Evolutionary conservation across 768 basidiomycete genomes (phyloP).

Genomic region (Butyriboletus loyo): DNA sequence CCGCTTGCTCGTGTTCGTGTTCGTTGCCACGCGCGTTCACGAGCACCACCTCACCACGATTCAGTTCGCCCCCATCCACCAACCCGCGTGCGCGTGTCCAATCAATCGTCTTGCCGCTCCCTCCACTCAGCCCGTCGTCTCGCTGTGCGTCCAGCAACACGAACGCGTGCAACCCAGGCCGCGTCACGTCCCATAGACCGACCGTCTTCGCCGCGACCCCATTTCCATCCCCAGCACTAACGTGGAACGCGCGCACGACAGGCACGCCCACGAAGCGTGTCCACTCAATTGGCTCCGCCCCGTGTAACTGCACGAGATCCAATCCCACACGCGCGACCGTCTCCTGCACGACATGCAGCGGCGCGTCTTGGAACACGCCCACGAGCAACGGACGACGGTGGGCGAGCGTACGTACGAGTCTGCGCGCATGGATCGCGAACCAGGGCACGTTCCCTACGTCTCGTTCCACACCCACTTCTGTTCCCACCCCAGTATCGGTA

Average conservation of each 20-base stretch:
- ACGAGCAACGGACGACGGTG: slow-evolving; percentile 74
- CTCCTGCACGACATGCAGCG: slow-evolving; percentile 66
- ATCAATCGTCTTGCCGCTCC: slow-evolving; percentile 78
- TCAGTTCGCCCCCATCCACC: slow-evolving; percentile 63
- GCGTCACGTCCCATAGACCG: slow-evolving; percentile 58
- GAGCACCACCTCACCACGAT: not conserved
- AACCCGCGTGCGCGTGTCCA: slow-evolving; percentile 71
- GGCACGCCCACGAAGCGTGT: slow-evolving; percentile 85
- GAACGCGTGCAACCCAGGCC: slow-evolving; percentile 71
- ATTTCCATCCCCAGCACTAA: slow-evolving; percentile 28
- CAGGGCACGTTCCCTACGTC: slow-evolving; percentile 20
- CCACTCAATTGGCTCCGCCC: slow-evolving; percentile 83
- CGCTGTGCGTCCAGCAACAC: slow-evolving; percentile 74
- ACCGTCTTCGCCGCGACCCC: slow-evolving; percentile 9
- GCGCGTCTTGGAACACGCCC: slow-evolving; percentile 91
- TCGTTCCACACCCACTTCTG: not conserved
- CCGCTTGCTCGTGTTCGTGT: not conserved
- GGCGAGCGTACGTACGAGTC: slow-evolving; percentile 39
- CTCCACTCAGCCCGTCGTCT: slow-evolving; percentile 71
- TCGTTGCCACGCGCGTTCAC: not conserved
- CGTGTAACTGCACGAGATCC: slow-evolving; percentile 93
- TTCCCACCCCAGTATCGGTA: not conserved
- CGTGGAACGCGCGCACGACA: slow-evolving; percentile 87
- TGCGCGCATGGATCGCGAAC: slow-evolving; percentile 20
- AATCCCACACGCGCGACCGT: slow-evolving; percentile 67